Percentiles rank a stretch among this genome's conserved stretches.
phyloP scores from a whole-genome alignment of 495 filamentous ascomycete genomes.

The Astrothelium subdiscretum region DNA sequence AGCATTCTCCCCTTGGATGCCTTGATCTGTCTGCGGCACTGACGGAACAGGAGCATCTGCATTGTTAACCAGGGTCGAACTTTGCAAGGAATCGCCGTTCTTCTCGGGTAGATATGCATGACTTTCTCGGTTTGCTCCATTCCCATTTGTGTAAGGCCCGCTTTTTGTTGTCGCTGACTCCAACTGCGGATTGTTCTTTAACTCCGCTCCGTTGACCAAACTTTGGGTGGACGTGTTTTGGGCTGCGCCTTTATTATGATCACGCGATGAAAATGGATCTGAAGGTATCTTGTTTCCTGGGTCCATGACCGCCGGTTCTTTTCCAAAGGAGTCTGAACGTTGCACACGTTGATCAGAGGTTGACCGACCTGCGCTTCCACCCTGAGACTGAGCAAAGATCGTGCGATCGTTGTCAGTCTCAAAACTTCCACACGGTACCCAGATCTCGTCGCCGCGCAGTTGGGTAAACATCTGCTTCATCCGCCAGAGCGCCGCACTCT shows the following conservation, averaged over 20 bases:
- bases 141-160: background rate
- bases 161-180: background rate
- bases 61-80: background rate
- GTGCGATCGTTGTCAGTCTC: conserved; percentile 42
- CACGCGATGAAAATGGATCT: background rate
- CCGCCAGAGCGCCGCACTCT: conserved; percentile 61
- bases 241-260: background rate
- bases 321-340: background rate
- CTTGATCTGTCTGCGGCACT: background rate
- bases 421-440: conserved; percentile 60
- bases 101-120: background rate
- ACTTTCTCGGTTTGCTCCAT: background rate
- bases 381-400: conserved; percentile 26
- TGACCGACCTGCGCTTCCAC: background rate
- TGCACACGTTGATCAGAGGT: background rate
- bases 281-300: background rate
- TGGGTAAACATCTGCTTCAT: conserved; percentile 66
- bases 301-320: background rate
- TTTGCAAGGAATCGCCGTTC: background rate
- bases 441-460: conserved; percentile 68
- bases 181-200: background rate
- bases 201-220: background rate
- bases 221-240: background rate
- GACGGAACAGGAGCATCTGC: background rate
- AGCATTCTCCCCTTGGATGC: background rate